Base-by-base conservation (phyloP, 1,139 yeast genomes). In the Geotrichum restrictum region DNA sequence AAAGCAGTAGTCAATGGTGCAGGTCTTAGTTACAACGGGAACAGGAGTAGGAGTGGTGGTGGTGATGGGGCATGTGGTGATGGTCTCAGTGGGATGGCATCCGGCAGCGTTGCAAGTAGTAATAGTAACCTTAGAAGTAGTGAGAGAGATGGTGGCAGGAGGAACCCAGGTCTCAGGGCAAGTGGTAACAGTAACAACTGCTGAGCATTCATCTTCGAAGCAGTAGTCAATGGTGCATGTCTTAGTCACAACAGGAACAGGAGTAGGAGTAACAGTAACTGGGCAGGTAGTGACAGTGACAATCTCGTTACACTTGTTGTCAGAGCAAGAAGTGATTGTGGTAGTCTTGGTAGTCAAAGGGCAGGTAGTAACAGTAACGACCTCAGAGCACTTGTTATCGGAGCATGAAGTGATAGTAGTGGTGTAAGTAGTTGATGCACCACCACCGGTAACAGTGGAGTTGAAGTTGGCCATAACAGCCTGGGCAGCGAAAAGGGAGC, bases 241-340 rank as follows among this genome's bases (percentile, higher is more conserved):
- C 36, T 33, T 33, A 34, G 27, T 45, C 42, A 31, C 16, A 7
- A n/a, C 10, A 24, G 48, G 34, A 44, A 37, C 29, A 19, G 40
- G 27, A 21, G 21, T 22, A 21, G 50, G 36, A 39, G 37, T 14
- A 19, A 49, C 29, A 16, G 37, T 40, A 24, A 50, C 45, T 14
- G 53, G 53, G 53, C 53, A 50, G 5, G 49, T 45, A 22, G 53
- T 51, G n/a, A 51, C 47, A 14, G 53, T 45, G 38, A 36, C 44
- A 31, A 40, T 18, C 27, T 32, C 31, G 13, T 11, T 2, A 37
- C 53, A 50, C 36, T 32, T 14, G 41, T 43, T 27, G 21, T 31
- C 45, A 11, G 22, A 21, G 46, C 53, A 50, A 27, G 52, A 18
- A 16, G 56, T 49, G 22, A 52, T 42, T 27, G 56, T 51, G 54